Percentiles rank a stretch among this genome's conserved stretches.
Evolutionary conservation across 202 grass and related monocot genomes (phyloP).

Genomic region (Zizania palustris): DNA sequence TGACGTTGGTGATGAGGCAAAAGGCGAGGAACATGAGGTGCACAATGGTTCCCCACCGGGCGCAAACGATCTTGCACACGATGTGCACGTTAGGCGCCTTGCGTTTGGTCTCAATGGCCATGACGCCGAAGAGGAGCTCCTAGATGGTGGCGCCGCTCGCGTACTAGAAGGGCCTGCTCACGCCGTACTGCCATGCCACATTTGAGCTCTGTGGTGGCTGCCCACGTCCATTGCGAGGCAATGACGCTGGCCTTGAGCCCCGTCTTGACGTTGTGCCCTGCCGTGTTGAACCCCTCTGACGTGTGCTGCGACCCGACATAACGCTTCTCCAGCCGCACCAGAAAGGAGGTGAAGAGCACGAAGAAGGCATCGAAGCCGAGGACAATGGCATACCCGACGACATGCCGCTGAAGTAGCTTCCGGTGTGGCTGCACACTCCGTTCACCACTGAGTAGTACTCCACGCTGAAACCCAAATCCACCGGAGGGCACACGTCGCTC

Average conservation of each 20-base stretch:
- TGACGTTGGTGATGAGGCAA: constrained; percentile 87
- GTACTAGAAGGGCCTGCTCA: constrained; percentile 96
- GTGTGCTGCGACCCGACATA: constrained; percentile 78
- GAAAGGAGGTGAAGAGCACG: constrained; percentile 83
- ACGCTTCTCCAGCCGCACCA: constrained; percentile 90
- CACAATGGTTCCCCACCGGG: constrained; percentile 45
- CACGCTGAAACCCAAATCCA: constrained; percentile 51
- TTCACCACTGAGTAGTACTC: constrained; percentile 68
- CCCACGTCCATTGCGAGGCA: constrained; percentile 97
- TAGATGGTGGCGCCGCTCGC: constrained; percentile 88
- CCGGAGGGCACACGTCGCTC: constrained; percentile 44
- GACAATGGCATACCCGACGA: constrained; percentile 71
- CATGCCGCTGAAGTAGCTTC: constrained; percentile 83
- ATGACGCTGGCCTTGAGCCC: constrained; percentile 94
- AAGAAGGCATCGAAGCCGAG: constrained; percentile 87
- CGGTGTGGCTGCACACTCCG: constrained; percentile 62
- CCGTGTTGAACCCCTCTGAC: constrained; percentile 97
- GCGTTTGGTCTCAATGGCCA: constrained; percentile 97
- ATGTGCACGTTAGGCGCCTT: constrained; percentile 89
- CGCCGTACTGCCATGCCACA: constrained; percentile 92
- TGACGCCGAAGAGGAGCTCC: constrained; percentile 89
- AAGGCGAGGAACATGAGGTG: constrained; percentile 82
- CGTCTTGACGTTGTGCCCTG: constrained; percentile 87
- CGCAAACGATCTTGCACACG: constrained; percentile 87
- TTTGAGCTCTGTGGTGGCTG: constrained; percentile 97